Conservation (phyloP, 352 stramenopile genomes). For the Globisporangium iwayamae region DNA sequence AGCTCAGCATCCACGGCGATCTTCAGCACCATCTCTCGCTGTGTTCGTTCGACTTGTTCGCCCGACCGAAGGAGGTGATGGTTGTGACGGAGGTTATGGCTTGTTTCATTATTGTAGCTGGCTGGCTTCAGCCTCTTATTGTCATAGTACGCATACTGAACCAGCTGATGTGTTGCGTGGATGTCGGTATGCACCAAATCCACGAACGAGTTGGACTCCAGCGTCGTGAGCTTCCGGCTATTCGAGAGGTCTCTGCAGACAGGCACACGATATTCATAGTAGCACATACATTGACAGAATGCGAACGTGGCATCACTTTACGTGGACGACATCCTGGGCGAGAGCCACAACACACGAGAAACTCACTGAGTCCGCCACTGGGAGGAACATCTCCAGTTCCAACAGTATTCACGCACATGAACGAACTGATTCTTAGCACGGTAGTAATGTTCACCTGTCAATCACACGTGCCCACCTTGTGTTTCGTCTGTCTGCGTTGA, state of each 20-base stretch:
- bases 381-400: too few species aligned
- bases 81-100: too few species aligned
- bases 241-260: constrained; percentile 41
- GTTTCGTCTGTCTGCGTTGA: too few species aligned
- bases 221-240: constrained; percentile 46
- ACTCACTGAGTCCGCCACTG: constrained; percentile 17
- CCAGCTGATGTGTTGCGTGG: constrained; percentile 18
- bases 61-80: background rate
- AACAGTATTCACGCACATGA: too few species aligned
- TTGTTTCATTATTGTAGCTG: too few species aligned
- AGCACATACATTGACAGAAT: background rate
- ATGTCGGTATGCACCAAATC: constrained; percentile 42
- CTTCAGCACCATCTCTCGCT: constrained; percentile 12
- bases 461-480: too few species aligned
- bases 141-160: background rate
- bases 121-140: background rate
- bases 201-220: constrained; percentile 46
- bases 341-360: background rate
- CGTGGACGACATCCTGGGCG: too few species aligned
- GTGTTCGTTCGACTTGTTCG: too few species aligned
- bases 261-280: background rate
- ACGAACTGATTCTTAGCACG: too few species aligned
- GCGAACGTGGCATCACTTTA: background rate
- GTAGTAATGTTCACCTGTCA: too few species aligned
- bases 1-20: constrained; percentile 13